Evolutionary conservation across 2,329 filamentous ascomycete genomes (phyloP), one percentile per base, ranked within the genome.

Genomic region (Aspergillus piperis): DNA sequence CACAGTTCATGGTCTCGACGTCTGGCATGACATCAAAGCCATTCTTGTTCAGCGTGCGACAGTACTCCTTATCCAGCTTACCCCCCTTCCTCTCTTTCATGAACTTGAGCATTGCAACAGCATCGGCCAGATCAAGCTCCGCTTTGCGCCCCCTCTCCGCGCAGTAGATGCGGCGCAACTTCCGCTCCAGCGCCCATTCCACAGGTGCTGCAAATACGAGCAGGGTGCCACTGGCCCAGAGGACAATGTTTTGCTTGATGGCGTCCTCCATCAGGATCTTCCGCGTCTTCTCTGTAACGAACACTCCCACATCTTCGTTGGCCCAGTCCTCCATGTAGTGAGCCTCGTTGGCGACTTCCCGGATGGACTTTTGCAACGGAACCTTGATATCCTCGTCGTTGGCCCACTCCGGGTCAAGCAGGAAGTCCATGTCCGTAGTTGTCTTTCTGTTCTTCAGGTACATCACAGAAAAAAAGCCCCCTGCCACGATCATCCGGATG

Each of bases 181-280:
- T 75, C 5, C 71, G 64, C 58, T 75, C 72, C 3, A 75, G 64
- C 1, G 72, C 70, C 73, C 72, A 75, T 55, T 75, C 68, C 17
- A 75, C 58, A 15, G 73, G 72, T 8, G 66, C 71, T 1, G 72
- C 73, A 15, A 74, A 66, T n/a, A 74, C 57, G 15, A 64, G 61
- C 5, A 75, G 54, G 49, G 71, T 58, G 5, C 63, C 51, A 21
- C 61, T 42, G 39, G 48, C 56, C 17, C 47, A 59, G 27, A 61
- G 44, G 32, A 25, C 47, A 11, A 60, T 60, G 3, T 38, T 50
- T 42, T 56, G 54, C 15, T 54, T 57, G 3, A 50, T 30, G 8
- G 61, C 61, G 8, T 47, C 25, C 7, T 48, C 25, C 41, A 60
- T 57, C 10, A 62, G 41, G 13, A 13, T 17, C 19, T 60, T 17